These are phyloP conservation scores for Pleurozium schreberi DNA, from an alignment of 225 moss, liverwort and hornwort genomes.

Conservation along the genomic window DNA sequence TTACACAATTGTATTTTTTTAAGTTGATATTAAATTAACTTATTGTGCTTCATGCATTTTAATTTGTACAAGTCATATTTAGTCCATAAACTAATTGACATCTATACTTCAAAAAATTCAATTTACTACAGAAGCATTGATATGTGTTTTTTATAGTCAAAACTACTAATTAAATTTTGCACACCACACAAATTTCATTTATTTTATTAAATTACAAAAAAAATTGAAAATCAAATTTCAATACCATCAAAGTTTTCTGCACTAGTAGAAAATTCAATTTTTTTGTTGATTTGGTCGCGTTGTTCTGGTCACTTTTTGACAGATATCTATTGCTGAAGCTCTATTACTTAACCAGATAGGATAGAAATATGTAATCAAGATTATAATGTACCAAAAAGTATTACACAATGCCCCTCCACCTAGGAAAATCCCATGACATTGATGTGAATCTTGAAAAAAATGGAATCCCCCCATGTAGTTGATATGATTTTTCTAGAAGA, in stretches of 20 bases:
- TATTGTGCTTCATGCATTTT: not conserved
- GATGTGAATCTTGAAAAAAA: too few relatives aligned
- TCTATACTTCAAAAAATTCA: not conserved
- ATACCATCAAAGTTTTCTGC: too few relatives aligned
- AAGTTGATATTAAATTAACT: not conserved
- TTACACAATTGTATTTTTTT: not conserved
- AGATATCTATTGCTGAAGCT: too few relatives aligned
- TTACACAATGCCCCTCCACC: too few relatives aligned
- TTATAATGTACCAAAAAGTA: too few relatives aligned
- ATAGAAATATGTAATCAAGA: not conserved
- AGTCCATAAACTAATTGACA: not conserved
- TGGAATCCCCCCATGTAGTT: too few relatives aligned
- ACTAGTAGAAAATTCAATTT: too few relatives aligned
- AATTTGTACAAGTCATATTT: not conserved
- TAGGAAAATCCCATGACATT: too few relatives aligned
- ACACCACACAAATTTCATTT: accelerated
- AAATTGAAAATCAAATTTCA: not conserved
- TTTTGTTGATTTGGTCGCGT: too few relatives aligned
- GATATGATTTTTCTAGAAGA: too few relatives aligned
- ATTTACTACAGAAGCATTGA: too few relatives aligned
- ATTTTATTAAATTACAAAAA: not conserved
- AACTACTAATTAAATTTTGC: not conserved
- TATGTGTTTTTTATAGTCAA: not conserved
- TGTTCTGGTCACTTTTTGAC: too few relatives aligned
- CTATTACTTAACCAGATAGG: accelerated